Evolutionary conservation across 345 rosid genomes (phyloP), one percentile per base, ranked within the genome.

Genomic region (Cardiospermum halicacabum): DNA sequence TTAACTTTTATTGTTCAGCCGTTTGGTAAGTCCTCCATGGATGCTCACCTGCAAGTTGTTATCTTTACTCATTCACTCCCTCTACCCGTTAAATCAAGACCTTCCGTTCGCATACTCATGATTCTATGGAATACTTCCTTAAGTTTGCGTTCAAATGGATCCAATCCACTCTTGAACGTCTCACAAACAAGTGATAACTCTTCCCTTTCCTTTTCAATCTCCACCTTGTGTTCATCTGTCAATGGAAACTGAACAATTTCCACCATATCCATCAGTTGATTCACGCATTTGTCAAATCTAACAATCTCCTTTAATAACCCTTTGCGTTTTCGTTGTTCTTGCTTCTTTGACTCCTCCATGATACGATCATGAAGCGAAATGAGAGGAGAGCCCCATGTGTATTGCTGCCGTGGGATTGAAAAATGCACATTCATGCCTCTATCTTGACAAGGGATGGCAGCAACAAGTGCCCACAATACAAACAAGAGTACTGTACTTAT

Each of bases 371-470:
- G 72, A 18, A 80, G 76, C 25, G 47, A 48, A 15, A 47, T 19
- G 9, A 80, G 60, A 0, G 74, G 53, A 50, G 24, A 1, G 22
- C 68, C 76, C 78, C 84, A 80, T 3, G 68, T 11, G 47, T 68
- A 71, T 19, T 62, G 64, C 47, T 66, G 67, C 47, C 68, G 67
- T 3, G 71, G 78, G 62, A 74, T 48, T 9, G 81, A 73, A 39
- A 76, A 70, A 56, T 71, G 62, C 21, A 71, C 37, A 37, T 65
- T 47, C 10, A 80, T 32, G 13, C 81, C 77, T 59, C 81, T 74
- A 21, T 76, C 84, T 56, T 80, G 81, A 30, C 81, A 76, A 43
- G 84, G 84, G 49, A 80, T 76, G 11, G 78, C 81, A 28, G 84
- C 78, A 55, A 76, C 84, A 51, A 76, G 67, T 27, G 66, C 57